Evolutionary conservation across 192 early-diverging fungal genomes (phyloP).

Genomic region (Lobosporangium transversale): DNA sequence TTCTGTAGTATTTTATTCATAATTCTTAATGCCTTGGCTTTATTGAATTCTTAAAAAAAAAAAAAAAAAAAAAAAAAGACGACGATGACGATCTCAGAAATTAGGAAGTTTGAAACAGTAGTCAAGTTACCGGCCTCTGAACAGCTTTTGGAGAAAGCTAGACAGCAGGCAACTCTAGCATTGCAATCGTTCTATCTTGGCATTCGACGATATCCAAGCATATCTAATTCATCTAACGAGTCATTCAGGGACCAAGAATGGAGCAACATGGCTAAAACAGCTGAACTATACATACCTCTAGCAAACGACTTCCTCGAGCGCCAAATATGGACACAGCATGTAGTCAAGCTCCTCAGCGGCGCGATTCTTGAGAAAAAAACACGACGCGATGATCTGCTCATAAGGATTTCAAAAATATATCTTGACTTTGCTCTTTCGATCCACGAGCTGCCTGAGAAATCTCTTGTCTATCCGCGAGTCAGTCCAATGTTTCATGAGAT

Average conservation of each 20-base stretch:
- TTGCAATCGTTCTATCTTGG: slow-evolving; percentile 18
- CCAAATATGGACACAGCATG: slow-evolving; percentile 13
- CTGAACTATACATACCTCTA: not conserved
- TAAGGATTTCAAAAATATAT: slow-evolving; percentile 2
- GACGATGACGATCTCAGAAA: not conserved
- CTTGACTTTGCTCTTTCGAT: slow-evolving; percentile 25
- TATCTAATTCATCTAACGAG: not conserved
- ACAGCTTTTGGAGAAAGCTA: not conserved
- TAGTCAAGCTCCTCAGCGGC: not conserved
- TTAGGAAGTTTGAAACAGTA: slow-evolving; percentile 1
- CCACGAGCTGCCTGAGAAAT: slow-evolving; percentile 1
- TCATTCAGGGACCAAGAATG: slow-evolving; percentile 14
- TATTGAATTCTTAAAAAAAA: too few relatives aligned
- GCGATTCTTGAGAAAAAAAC: slow-evolving; percentile 12
- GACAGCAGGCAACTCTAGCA: not conserved
- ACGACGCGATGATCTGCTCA: not conserved
- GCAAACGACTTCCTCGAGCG: not conserved
- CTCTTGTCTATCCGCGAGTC: slow-evolving; percentile 2
- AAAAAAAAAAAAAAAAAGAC: too few relatives aligned
- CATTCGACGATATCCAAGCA: slow-evolving; percentile 10
- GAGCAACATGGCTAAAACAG: slow-evolving; percentile 10
- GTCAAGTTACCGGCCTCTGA: not conserved
- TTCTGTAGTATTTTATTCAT: too few relatives aligned
- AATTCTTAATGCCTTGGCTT: too few relatives aligned
- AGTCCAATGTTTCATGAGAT: slow-evolving; percentile 24